Base-by-base conservation (phyloP, 352 stramenopile species). In the Phytophthora lateralis region DNA sequence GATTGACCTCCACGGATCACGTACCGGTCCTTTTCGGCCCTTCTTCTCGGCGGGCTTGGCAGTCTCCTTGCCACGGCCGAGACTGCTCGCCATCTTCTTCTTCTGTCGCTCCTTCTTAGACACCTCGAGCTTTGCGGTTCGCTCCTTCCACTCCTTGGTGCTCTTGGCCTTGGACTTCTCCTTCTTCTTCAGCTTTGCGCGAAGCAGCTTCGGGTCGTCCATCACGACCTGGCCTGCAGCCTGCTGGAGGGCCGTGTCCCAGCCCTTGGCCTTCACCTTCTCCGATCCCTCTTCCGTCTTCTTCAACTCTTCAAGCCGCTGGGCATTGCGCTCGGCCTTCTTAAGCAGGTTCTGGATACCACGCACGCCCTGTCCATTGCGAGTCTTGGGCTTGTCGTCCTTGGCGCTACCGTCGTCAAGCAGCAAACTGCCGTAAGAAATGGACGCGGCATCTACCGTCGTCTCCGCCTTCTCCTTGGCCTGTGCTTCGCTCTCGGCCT, bases 121-220 rank as follows among this genome's bases (percentile, higher is more conserved):
- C 32, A 89, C 82, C 46, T 90, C 78, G 17, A 82, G 43, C 38
- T 80, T 71, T 29, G 78, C 56, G 14, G 71, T 80, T 42, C 80
- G 80, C 57, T 90, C 78, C 76, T 89, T 88, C 51, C 84, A 93
- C 57, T 91, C 78, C 68, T 93, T 93, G 41, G 70, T 50, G 44
- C 84, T 93, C 77, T 91, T 93, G 10, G 80, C 62, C 68, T 91
- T 91, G 17, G 71, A 41, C 64, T 93, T 93, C 57, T 90, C 81
- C 72, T 93, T 93, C 72, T 90, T 91, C 68, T 93, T 93, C 4
- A 93, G 72, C 66, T 93, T 91, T 35, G 82, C 82, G 34, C 81
- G 77, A 50, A 93, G 67, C 61, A 93, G 53, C 68, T 91, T 91
- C 15, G 84, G 84, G 51, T 93, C 84, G 63, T 93, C 81, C 67